Base-by-base conservation (phyloP, 495 filamentous ascomycete genomes). In the Clohesyomyces aquaticus region DNA sequence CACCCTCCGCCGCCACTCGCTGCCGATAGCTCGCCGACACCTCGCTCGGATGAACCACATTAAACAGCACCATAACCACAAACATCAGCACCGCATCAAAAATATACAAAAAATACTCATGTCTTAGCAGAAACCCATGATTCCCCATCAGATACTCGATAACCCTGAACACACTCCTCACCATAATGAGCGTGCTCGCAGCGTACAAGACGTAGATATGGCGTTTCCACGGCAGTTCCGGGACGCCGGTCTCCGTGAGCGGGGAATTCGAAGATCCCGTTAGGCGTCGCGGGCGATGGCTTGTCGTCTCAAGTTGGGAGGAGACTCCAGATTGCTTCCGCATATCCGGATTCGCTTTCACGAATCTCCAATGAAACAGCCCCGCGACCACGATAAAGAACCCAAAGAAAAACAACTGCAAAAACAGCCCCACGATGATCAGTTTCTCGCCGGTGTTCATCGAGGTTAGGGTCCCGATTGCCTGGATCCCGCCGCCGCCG, bases 71-170 rank as follows among this genome's bases (percentile, higher is more conserved):
- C 55, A 87, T 81, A 3, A 82, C 58, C 0, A 79, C 63, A 68
- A 82, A 80, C 27, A 81, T 81, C 0, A 73, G 3, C 23, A 84
- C 66, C 86, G 89, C 88, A 55, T 91, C 87, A 64, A 89, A 88
- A 0, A 85, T 65, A 66, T 88, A 89, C 45, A 88, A 68, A 58
- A 81, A 82, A 42, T 76, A 79, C 72, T 90, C 87, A 38, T 83
- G 76, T n/a, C 55, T 64, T 61, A 87, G 68, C 22, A 83, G 32
- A 60, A 73, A 78, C 9, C 84, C 84, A 14, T 78, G 74, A 32
- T 79, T 72, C 0, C 87, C 86, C 68, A 83, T 74, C 0, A 79
- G 18, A 57, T 85, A 90, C 75, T 90, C 88, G 11, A 87, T 74
- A 18, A 86, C 75, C 23, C 87, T 79, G 64, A 88, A 82, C 6